Conservation (phyloP, 1,284 basidiomycete species). For the Trametes versicolor region DNA sequence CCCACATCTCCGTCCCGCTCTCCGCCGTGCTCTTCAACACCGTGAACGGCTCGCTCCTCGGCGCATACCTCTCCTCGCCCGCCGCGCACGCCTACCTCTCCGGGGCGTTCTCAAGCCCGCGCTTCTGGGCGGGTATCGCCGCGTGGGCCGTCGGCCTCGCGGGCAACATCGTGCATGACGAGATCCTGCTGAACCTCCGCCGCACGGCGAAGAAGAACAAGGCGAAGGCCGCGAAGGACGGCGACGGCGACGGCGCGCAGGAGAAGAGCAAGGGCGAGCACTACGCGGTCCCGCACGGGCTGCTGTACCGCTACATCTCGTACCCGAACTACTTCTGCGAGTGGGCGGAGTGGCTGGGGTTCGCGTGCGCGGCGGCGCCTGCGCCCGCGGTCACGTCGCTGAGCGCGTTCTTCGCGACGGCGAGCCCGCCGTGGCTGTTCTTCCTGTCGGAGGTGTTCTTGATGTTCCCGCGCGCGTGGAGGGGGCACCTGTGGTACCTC, state of each 20-base stretch:
- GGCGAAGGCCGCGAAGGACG: conserved; percentile 42
- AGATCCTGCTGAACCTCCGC: conserved; percentile 83
- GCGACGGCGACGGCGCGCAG: conserved; percentile 34
- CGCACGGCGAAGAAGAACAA: conserved; percentile 52
- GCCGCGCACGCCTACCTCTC: conserved; percentile 53
- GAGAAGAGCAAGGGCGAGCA: conserved; percentile 49
- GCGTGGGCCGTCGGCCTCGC: conserved; percentile 78
- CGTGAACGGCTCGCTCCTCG: conserved; percentile 78
- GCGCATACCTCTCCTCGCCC: conserved; percentile 71
- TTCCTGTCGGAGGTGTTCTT: conserved; percentile 71
- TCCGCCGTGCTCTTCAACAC: conserved; percentile 74
- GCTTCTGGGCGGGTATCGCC: conserved; percentile 70
- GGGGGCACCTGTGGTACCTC: conserved; percentile 86
- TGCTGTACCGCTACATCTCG: conserved; percentile 83
- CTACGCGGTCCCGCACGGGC: conserved; percentile 88
- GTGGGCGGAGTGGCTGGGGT: conserved; percentile 89
- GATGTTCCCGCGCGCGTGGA: conserved; percentile 85
- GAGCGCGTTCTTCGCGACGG: conserved; percentile 39
- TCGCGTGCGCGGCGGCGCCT: conserved; percentile 72
- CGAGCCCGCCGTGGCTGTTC: conserved; percentile 79
- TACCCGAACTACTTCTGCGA: conserved; percentile 95
- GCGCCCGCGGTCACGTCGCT: conserved; percentile 45
- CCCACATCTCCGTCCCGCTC: conserved; percentile 75
- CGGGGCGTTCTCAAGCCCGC: conserved; percentile 47
- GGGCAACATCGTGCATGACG: conserved; percentile 90